Base-by-base conservation (phyloP, 768 basidiomycete genomes). In the Amanita polypyramis region DNA sequence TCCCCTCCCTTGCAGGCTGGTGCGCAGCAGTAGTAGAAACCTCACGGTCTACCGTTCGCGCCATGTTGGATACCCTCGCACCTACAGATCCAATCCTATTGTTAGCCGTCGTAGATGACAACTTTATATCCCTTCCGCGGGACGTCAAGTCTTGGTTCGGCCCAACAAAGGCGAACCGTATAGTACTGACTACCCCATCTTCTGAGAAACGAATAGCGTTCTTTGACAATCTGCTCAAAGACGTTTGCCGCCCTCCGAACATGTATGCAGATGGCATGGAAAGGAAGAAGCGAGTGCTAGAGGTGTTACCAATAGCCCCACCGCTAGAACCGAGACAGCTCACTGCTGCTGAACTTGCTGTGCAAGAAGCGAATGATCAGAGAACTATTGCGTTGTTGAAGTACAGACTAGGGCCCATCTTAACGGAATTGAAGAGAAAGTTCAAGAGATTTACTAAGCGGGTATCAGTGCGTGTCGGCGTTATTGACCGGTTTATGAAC, bases 91-190 rank as follows among this genome's bases (percentile, higher is more conserved):
- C 94, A 2, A 77, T 99, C n/a, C 76, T 99, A 10, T 70, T 98
- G 4, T 75, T 99, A 8, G 94, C 89, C 9, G 73, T 98, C 17
- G 82, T 90, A 14, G 94, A 98, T 51, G 91, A 86, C 1, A 59
- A 70, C 0, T 80, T 86, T 57, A 58, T 70, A 3, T 70, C 77
- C 4, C 67, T 98, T 0, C 91, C 92, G 0, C 62, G 65, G 1
- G 96, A 98, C 54, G 90, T 98, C 17, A 77, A 80, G 39, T 70
- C 76, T 4, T 98, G 96, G 95, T 99, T 99, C 56, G 96, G 95
- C 0, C 68, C 75, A 1, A 73, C 74, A 7, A 75, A 76, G 35
- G 82, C 85, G 36, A 91, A 84, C 55, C 80, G 87, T 14, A 71
- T 97, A n/a, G 65, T 69, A 27, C 67, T 97, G 11, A 53, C 59